phyloP scores from a whole-genome alignment of 2,329 filamentous ascomycete species.

The Canariomyces notabilis region DNA sequence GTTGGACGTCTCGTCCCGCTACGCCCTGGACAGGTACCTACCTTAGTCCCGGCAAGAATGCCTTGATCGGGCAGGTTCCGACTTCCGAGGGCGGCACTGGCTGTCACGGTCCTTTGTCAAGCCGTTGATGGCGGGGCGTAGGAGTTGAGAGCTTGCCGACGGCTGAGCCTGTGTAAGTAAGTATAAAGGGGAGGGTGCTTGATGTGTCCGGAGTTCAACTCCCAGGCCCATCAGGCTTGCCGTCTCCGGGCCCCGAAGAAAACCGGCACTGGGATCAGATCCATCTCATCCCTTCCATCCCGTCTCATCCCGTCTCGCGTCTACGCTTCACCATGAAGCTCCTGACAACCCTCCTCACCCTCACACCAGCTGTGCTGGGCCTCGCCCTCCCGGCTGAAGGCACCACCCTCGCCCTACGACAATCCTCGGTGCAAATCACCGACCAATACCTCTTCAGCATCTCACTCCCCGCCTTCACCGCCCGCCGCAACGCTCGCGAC shows the following conservation, averaged over 20 bases:
- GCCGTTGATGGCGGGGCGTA: neutral
- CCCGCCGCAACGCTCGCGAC: conserved; percentile 34
- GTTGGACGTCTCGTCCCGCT: conserved; percentile 4
- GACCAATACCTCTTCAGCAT: conserved; percentile 44
- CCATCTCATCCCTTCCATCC: neutral
- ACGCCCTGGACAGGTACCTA: neutral
- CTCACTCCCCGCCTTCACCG: conserved; percentile 38
- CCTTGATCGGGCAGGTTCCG: conserved; percentile 13
- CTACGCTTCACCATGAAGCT: conserved; percentile 31
- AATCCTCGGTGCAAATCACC: conserved; percentile 31
- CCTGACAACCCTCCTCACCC: conserved; percentile 22
- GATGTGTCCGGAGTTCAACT: too few species aligned
- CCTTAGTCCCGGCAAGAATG: conserved; percentile 5
- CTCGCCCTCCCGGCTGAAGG: conserved; percentile 5
- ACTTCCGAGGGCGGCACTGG: too few species aligned
- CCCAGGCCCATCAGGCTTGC: too few species aligned
- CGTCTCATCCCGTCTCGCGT: too few species aligned
- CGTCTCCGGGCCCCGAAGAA: neutral
- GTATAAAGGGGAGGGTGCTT: too few species aligned
- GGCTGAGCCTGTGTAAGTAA: too few species aligned
- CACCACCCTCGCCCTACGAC: conserved; percentile 8
- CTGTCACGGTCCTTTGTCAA: neutral
- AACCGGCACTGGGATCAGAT: neutral
- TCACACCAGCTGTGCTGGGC: conserved; percentile 17
- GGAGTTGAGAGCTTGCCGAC: too few species aligned